Percentiles rank a stretch among this genome's conserved stretches.
Conservation (phyloP, 345 rosid species). For the Murraya koenigii region DNA sequence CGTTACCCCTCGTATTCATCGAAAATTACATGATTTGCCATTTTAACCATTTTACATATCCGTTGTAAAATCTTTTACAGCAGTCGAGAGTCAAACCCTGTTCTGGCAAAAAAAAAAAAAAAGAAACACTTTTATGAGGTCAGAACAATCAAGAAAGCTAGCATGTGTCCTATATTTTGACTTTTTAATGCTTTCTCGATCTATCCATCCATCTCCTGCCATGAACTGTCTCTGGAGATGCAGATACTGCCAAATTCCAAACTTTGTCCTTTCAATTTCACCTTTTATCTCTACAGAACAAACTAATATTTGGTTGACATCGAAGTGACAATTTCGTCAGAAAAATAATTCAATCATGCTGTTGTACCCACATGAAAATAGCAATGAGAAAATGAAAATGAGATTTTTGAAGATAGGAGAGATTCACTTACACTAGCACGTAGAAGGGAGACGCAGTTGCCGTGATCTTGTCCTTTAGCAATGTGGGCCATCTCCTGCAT, state of each 20-base stretch:
- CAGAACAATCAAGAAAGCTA: conserved; percentile 32
- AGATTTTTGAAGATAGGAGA: neutral
- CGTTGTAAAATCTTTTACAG: neutral
- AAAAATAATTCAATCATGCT: no score
- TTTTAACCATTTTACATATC: neutral
- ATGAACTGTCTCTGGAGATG: conserved; percentile 7
- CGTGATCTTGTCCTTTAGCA: conserved; percentile 91
- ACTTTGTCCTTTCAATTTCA: conserved; percentile 27
- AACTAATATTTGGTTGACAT: conserved; percentile 6
- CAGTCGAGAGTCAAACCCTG: neutral
- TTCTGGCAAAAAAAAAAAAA: neutral
- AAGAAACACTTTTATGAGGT: neutral
- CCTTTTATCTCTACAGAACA: conserved; percentile 35
- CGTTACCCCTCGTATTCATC: neutral
- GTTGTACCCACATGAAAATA: neutral
- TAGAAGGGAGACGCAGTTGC: conserved; percentile 94
- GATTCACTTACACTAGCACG: conserved; percentile 82
- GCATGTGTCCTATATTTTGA: conserved; percentile 54
- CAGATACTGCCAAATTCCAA: conserved; percentile 39
- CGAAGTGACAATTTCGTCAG: neutral
- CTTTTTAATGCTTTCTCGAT: conserved; percentile 37
- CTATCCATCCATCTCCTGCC: conserved; percentile 13
- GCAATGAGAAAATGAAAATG: neutral
- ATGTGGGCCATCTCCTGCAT: conserved; percentile 98
- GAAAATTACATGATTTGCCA: conserved; percentile 21